Base-by-base conservation (phyloP, 2,329 filamentous ascomycete species). In the Xylaria sp. region DNA sequence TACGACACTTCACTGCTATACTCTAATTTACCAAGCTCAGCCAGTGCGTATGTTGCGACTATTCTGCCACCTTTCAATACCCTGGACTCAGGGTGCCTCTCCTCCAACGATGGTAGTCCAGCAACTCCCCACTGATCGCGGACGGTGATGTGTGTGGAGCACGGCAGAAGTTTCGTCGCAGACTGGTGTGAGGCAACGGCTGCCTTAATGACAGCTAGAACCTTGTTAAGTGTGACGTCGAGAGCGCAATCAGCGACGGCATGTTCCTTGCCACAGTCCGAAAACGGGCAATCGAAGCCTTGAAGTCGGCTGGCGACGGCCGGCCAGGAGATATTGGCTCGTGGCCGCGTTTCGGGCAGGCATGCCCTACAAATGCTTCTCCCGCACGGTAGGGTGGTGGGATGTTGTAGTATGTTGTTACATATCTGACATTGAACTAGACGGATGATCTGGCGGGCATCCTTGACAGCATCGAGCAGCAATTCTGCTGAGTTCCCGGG, bases 351-450 rank as follows among this genome's bases (percentile, higher is more conserved):
- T 55, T 87, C 80, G 1, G 94, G 94, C 1, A 97, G 81, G 79
- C 94, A 98, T 58, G 79, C 79, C 75, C 86, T 89, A 81, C 94
- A 98, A 11, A 97, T 80, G 11, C 90, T 90, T 75, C 91, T 88
- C 32, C 94, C 93, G 78, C 94, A 98, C 4, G 94, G 93, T 4
- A 97, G 82, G 0, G 92, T 92, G 65, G 93, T 85, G 4, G 94
- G 92, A 8, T 88, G 84, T 54, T 81, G 84, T 34, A 96, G 82
- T 0, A 91, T 90, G 51, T 82, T 83, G 3, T 90, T 92, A 79
- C 94, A 97, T 70, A 86, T 82, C 11, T 86, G 86, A 78, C 94
- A 98, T 80, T 97, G 93, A 61, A 96, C 85, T 48, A 96, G 82
- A 51, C 90, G 90, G 69, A 97, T 85, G 63, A 94, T 83, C 65